Evolutionary conservation across 179 eudicot genomes (phyloP).

Genomic region (Carnegiea gigantea): DNA sequence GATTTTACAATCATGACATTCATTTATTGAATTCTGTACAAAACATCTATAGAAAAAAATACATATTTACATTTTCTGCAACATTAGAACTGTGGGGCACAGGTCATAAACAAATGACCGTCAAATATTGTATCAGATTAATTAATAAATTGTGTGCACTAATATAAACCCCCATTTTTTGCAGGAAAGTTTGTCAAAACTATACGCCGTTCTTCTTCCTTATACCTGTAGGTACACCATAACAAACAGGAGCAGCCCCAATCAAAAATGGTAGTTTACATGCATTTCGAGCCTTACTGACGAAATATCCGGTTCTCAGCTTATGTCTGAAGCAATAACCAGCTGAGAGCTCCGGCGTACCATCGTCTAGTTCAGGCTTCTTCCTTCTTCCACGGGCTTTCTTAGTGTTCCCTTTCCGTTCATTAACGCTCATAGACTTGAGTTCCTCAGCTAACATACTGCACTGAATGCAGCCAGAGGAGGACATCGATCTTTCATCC

Average conservation of each 20-base stretch:
- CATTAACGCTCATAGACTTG: constrained; percentile 42
- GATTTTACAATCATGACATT: too few relatives aligned
- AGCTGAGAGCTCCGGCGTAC: constrained; percentile 11
- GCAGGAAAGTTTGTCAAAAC: not conserved
- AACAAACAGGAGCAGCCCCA: constrained; percentile 97
- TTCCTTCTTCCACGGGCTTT: constrained; percentile 46
- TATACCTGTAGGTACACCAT: constrained; percentile 93
- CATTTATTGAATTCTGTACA: too few relatives aligned
- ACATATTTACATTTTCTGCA: not conserved
- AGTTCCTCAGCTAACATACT: constrained; percentile 49
- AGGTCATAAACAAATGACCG: not conserved
- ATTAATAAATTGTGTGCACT: not conserved
- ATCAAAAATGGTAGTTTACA: constrained; percentile 68
- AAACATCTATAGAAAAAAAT: too few relatives aligned
- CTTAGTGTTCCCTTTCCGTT: constrained; percentile 39
- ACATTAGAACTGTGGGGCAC: not conserved
- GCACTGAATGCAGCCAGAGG: constrained; percentile 59
- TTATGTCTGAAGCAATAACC: constrained; percentile 54
- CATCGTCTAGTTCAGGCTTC: constrained; percentile 18
- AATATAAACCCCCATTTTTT: not conserved
- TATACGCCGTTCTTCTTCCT: constrained; percentile 44
- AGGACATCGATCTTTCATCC: constrained; percentile 59
- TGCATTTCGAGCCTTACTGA: constrained; percentile 75
- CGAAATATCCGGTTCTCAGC: constrained; percentile 71
- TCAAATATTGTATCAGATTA: too few relatives aligned